Evolutionary conservation across 768 basidiomycete genomes (phyloP), one percentile per base, ranked within the genome.

Genomic region (Tylopilus sp.): DNA sequence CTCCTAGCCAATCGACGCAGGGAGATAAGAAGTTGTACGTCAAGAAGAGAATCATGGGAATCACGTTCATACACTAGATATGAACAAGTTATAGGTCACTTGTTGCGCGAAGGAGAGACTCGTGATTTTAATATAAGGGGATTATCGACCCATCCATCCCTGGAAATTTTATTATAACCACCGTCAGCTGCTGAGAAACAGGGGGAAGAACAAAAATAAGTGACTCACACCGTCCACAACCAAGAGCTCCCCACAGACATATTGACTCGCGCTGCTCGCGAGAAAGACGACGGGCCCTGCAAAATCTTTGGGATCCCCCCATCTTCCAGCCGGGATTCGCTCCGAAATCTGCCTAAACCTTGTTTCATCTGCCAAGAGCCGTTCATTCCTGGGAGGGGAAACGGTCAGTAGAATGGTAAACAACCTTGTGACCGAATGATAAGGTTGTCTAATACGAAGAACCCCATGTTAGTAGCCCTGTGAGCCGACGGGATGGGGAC

Each of bases 291-390:
- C 69, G 8, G 82, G 82, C 13, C 86, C 86, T 21, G 82, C 84
- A 66, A 87, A 85, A 71, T 87, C 86, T 8, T 65, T 68, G 7
- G 86, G 85, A 41, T 71, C 68, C 46, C 84, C 86, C 86, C 86
- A 87, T 56, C 86, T 72, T 22, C 78, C 81, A 6, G 82, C 81
- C 21, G 86, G 86, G 48, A 87, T 87, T 40, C 85, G 76, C 62
- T 86, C 86, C 48, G 84, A 78, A 66, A 87, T 87, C 67, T 87
- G 86, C 45, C 77, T 76, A 46, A 76, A 75, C 41, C 85, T 78
- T 33, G 74, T 74, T 29, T 84, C 80, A 71, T 87, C 82, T 54
- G 76, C 74, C 56, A 86, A 76, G 45, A 87, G 74, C 52, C 78
- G 78, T 63, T 81, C 78, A 70, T 86, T 87, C 84, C 84, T 86